Evolutionary conservation across 352 stramenopile species (phyloP).

Genomic region (Peronosclerospora sorghi): DNA sequence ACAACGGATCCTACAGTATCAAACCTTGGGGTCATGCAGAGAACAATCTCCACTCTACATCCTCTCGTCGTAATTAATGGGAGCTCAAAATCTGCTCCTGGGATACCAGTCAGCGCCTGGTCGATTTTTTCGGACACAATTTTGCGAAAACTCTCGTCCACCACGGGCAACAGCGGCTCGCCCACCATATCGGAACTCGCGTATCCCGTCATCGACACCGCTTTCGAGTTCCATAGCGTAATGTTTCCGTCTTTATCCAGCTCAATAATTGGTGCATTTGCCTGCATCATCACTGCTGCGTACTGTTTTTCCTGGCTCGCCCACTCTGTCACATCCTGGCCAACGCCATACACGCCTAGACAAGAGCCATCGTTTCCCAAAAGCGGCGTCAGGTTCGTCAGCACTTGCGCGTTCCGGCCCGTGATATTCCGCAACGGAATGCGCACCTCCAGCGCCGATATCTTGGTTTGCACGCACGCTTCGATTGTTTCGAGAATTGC

Average conservation of each 20-base stretch:
- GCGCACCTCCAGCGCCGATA: conserved; percentile 38
- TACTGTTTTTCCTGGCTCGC: conserved; percentile 51
- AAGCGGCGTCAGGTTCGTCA: conserved; percentile 46
- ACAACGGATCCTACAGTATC: conserved; percentile 28
- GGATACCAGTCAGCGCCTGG: conserved; percentile 33
- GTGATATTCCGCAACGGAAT: conserved; percentile 35
- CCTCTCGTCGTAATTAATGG: conserved; percentile 36
- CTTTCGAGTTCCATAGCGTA: conserved; percentile 59
- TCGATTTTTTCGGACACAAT: conserved; percentile 41
- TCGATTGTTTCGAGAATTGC: conserved; percentile 22
- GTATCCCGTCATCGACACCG: conserved; percentile 43
- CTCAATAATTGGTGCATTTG: conserved; percentile 71
- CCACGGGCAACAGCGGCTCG: conserved; percentile 31
- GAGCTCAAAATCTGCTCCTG: conserved; percentile 42
- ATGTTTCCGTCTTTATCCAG: conserved; percentile 63
- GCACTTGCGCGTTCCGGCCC: conserved; percentile 32
- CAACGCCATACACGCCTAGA: conserved; percentile 47
- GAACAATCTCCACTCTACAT: conserved; percentile 40
- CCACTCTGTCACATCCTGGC: conserved; percentile 45
- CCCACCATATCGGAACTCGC: conserved; percentile 39
- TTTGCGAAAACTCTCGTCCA: conserved; percentile 36
- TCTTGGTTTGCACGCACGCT: conserved; percentile 15
- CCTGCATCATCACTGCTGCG: conserved; percentile 59
- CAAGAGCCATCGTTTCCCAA: conserved; percentile 27
- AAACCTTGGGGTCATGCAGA: conserved; percentile 45